Conservation (phyloP, 805 yeast species). For the Barnettozyma vustinii region DNA sequence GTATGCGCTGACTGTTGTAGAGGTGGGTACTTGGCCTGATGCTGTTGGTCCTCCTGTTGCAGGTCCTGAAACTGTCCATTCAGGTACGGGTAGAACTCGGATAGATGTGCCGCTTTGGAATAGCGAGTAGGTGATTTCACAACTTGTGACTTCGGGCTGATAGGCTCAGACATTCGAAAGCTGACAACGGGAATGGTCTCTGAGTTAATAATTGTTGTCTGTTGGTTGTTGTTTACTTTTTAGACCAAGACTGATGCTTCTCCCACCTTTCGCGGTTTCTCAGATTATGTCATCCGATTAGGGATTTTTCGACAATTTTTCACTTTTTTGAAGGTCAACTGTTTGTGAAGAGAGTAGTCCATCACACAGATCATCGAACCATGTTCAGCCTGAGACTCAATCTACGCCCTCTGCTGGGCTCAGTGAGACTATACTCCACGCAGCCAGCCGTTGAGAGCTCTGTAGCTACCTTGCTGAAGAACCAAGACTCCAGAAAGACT, state of each 20-base stretch:
- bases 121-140: conserved; percentile 18
- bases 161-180: neutral
- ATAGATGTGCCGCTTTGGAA: conserved; percentile 23
- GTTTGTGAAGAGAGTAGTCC: neutral
- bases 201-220: neutral
- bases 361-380: neutral
- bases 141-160: neutral
- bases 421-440: conserved; percentile 17
- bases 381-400: conserved; percentile 8
- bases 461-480: conserved; percentile 43
- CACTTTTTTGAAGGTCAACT: conserved; percentile 1
- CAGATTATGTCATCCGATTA: neutral
- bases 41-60: neutral
- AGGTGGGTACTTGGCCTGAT: neutral
- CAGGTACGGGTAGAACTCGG: conserved; percentile 26
- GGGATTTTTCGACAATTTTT: neutral
- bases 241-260: neutral
- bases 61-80: conserved; percentile 21
- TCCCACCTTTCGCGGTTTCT: neutral
- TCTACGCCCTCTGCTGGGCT: conserved; percentile 2
- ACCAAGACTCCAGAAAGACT: conserved; percentile 72
- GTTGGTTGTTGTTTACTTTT: neutral
- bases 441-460: conserved; percentile 4
- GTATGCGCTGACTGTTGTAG: neutral
- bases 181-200: neutral